Base-by-base conservation (phyloP, 1,284 basidiomycete genomes). In the Irpex lacteus region DNA sequence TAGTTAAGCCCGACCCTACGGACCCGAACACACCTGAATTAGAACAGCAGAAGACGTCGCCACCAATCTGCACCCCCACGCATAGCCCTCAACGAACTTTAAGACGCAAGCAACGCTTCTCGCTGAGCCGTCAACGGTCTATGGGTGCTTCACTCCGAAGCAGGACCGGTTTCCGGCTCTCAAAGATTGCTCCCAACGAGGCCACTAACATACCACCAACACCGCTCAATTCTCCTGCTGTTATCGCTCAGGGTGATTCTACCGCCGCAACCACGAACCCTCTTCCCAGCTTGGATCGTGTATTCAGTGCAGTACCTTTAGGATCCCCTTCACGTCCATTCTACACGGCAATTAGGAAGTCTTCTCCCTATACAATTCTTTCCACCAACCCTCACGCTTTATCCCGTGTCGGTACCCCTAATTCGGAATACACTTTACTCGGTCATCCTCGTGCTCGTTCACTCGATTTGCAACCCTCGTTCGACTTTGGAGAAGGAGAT, bases 261-360 rank as follows among this genome's bases (percentile, higher is more conserved):
- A 18, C 65, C 11, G 7, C 58, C 15, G 21, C 57, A 5, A 60
- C 32, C 50, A 21, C 57, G 4, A 60, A 19, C 50, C 34, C 57
- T 19, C 40, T 44, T 69, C 49, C 68, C 68, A 53, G 69, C 67
- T 9, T 56, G 34, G 54, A 56, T 11, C 54, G 18, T 72, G 65
- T 11, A 66, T 65, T 58, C 74, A 72, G 19, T 7, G 71, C 72
- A 40, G 74, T 81, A 19, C 81, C 80, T 11, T 75, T 86, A 37
- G 85, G 85, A 2, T 81, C 82, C 64, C 83, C 85, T 7, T 80
- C 70, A 62, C 78, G 86, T n/a, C 86, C 86, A 7, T 83, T 86
- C 64, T 88, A 88, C 71, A 82, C 83, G 32, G 87, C 83, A 58
- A 89, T 89, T 61, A 82, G 87, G 82, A 70, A 80, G 84, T 68